phyloP scores from a whole-genome alignment of 2,329 filamentous ascomycete genomes.

The Metarhizium guizhouense region DNA sequence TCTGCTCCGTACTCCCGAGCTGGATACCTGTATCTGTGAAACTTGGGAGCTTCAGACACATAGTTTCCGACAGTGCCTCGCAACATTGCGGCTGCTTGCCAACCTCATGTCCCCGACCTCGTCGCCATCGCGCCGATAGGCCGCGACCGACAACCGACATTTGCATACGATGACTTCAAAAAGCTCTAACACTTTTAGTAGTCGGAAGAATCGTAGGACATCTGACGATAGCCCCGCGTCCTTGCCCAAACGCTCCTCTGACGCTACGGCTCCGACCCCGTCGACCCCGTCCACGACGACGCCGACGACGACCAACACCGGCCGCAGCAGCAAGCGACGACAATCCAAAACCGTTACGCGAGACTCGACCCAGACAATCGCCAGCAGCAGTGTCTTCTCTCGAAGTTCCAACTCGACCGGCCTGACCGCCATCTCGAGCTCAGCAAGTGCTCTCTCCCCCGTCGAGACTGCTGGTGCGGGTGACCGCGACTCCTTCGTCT shows the following conservation, averaged over 20 bases:
- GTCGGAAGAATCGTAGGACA: slow-evolving; percentile 14
- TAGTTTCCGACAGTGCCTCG: neutral
- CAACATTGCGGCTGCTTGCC: slow-evolving; percentile 1
- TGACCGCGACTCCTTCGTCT: slow-evolving; percentile 40
- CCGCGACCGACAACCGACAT: slow-evolving; percentile 14
- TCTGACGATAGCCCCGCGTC: slow-evolving; percentile 9
- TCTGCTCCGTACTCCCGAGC: neutral
- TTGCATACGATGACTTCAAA: slow-evolving; percentile 13
- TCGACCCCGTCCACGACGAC: neutral
- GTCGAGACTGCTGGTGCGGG: slow-evolving; percentile 14
- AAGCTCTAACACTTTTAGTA: slow-evolving; percentile 13
- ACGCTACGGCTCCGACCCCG: slow-evolving; percentile 1
- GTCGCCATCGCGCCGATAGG: slow-evolving; percentile 19
- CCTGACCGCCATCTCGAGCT: slow-evolving; percentile 5
- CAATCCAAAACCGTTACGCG: slow-evolving; percentile 12
- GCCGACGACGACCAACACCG: slow-evolving; percentile 4
- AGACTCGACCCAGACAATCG: slow-evolving; percentile 14
- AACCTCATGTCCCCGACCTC: slow-evolving; percentile 16
- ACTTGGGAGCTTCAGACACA: neutral
- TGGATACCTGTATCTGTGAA: neutral
- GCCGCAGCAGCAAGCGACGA: slow-evolving; percentile 5
- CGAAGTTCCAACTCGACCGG: slow-evolving; percentile 7
- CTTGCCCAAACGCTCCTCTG: slow-evolving; percentile 7
- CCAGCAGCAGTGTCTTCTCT: slow-evolving; percentile 12
- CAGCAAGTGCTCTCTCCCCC: slow-evolving; percentile 10